Evolutionary conservation across 1,284 basidiomycete genomes (phyloP).

Genomic region (Trichosporon sp.): DNA sequence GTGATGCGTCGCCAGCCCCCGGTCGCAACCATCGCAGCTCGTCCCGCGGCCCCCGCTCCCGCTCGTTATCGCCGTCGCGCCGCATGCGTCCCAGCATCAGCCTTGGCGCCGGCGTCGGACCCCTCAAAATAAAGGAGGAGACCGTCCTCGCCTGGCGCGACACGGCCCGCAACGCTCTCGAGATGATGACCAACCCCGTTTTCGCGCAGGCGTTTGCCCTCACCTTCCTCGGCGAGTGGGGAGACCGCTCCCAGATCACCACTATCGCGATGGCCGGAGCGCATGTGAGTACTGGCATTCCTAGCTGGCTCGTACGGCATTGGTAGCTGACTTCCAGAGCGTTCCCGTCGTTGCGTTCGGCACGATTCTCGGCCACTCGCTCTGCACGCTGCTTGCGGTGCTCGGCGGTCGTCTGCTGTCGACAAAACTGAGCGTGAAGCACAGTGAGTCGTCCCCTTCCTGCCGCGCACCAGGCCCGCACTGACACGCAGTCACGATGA

Average conservation of each 20-base stretch:
- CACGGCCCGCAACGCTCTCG: conserved; percentile 49
- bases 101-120: conserved; percentile 9
- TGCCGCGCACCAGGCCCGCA: not conserved
- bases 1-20: conserved; percentile 2
- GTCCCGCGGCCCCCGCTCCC: not conserved
- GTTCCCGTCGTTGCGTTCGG: conserved; percentile 79
- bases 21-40: not conserved
- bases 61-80: conserved; percentile 1
- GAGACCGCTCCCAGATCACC: conserved; percentile 93
- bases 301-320: not conserved
- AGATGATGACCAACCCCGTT: conserved; percentile 79
- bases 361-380: conserved; percentile 80
- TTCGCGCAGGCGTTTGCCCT: conserved; percentile 93
- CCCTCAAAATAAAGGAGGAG: conserved; percentile 14
- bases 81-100: conserved; percentile 8
- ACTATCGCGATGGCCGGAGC: conserved; percentile 95
- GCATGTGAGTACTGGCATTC: conserved; percentile 62
- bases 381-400: conserved; percentile 85
- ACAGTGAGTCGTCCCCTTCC: conserved; percentile 59
- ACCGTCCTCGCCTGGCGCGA: conserved; percentile 9
- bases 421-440: conserved; percentile 89
- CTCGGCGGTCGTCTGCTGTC: conserved; percentile 85
- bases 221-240: conserved; percentile 98
- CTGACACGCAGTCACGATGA: conserved; percentile 65
- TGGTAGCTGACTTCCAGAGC: conserved; percentile 52